Evolutionary conservation across 352 stramenopile species (phyloP).

Genomic region (Aphanomyces invadans): DNA sequence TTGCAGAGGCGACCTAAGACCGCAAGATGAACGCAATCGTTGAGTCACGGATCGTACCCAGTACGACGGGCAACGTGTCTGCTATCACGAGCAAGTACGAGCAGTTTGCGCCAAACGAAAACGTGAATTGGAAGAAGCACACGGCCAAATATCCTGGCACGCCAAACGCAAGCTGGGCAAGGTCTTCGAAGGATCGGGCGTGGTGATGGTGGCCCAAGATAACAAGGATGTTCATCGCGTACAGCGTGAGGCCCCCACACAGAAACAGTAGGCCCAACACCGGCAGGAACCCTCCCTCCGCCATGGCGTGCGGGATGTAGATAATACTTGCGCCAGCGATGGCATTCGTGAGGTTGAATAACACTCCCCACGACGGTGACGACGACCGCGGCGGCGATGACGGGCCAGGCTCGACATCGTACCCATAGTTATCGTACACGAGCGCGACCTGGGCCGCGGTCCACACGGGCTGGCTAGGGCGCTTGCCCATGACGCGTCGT

Average conservation of each 20-base stretch:
- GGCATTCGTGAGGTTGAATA: slow-evolving; percentile 54
- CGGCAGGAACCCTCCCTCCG: slow-evolving; percentile 44
- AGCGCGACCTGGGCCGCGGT: background rate
- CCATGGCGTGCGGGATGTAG: slow-evolving; percentile 58
- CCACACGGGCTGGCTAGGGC: background rate
- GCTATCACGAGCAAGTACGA: slow-evolving; percentile 21
- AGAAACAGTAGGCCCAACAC: slow-evolving; percentile 46
- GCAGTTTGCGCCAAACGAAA: slow-evolving; percentile 23
- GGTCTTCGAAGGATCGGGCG: slow-evolving; percentile 9
- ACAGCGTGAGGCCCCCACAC: slow-evolving; percentile 43
- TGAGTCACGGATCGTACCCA: slow-evolving; percentile 9
- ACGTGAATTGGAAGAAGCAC: slow-evolving; percentile 23
- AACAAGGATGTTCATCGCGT: slow-evolving; percentile 39
- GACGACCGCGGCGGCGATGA: background rate
- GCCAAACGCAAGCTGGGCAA: slow-evolving; percentile 21
- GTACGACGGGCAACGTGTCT: slow-evolving; percentile 10
- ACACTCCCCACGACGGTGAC: slow-evolving; percentile 27
- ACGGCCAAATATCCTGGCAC: background rate
- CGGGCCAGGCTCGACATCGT: background rate
- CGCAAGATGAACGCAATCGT: no score
- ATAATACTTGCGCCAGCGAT: slow-evolving; percentile 70
- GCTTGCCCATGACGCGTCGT: slow-evolving; percentile 7
- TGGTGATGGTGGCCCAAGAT: slow-evolving; percentile 2
- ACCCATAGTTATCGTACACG: background rate
- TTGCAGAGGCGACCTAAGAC: slow-evolving; percentile 15